A percentile compares a stretch with the other conserved stretches of the same genome.
Conservation (phyloP, 73 alveolate genomes). For the Paramecium bursaria region DNA sequence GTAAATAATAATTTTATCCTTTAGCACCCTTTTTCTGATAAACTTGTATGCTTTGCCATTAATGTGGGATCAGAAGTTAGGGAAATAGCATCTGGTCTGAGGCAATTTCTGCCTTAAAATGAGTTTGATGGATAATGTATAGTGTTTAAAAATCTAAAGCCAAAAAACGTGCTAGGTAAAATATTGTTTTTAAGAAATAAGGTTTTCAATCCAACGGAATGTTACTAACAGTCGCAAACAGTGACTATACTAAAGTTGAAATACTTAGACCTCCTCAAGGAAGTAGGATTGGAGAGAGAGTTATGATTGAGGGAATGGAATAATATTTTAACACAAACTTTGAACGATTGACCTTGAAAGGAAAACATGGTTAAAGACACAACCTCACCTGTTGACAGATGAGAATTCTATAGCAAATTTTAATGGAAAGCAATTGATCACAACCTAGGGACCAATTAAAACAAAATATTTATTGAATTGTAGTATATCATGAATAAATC, state of each 20-base stretch:
- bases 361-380: constrained; percentile 57
- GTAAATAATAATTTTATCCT: too few species aligned
- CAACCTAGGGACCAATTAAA: constrained; percentile 8
- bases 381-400: constrained; percentile 54
- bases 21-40: constrained; percentile 84
- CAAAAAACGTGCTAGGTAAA: constrained; percentile 86
- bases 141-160: constrained; percentile 92
- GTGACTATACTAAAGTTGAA: constrained; percentile 82
- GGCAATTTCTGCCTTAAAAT: constrained; percentile 84
- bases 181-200: background rate
- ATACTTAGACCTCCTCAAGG: constrained; percentile 96
- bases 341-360: constrained; percentile 75
- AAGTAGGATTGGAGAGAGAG: constrained; percentile 86
- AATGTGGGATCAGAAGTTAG: constrained; percentile 96
- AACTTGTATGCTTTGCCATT: constrained; percentile 90
- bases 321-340: constrained; percentile 44
- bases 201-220: constrained; percentile 96
- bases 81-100: constrained; percentile 94
- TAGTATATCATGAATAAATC: too few species aligned
- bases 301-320: constrained; percentile 70
- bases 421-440: constrained; percentile 38
- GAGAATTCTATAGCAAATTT: constrained; percentile 62
- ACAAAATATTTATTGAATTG: too few species aligned
- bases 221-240: constrained; percentile 89
- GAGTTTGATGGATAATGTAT: constrained; percentile 90